Conservation (phyloP, 2,329 filamentous ascomycete genomes). For the Thermoascus crustaceus region DNA sequence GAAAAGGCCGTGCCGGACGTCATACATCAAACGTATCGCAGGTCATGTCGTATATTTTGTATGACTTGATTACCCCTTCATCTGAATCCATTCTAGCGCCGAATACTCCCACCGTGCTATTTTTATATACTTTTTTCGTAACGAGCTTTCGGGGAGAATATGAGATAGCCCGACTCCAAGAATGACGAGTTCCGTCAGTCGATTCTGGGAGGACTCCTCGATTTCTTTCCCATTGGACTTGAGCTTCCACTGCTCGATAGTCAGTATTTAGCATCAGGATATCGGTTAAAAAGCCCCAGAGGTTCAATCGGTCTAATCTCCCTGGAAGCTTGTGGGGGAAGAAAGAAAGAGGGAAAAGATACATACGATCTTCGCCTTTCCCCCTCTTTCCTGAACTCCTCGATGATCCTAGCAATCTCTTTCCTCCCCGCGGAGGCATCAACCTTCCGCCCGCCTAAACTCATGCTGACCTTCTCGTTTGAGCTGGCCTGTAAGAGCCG, state of each 20-base stretch:
- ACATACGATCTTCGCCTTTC: slow-evolving; percentile 74
- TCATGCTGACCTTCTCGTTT: slow-evolving; percentile 87
- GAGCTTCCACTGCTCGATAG: background rate
- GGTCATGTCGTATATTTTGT: too few species aligned
- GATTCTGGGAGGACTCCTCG: slow-evolving; percentile 7
- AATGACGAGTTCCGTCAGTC: too few species aligned
- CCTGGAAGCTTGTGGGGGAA: slow-evolving; percentile 2
- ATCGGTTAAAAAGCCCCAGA: background rate
- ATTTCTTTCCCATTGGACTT: slow-evolving; percentile 5
- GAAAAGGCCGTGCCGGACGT: too few species aligned
- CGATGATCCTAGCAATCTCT: slow-evolving; percentile 86
- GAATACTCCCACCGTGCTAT: too few species aligned
- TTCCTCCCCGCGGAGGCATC: slow-evolving; percentile 74
- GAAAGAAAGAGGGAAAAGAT: slow-evolving; percentile 6
- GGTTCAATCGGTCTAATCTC: background rate
- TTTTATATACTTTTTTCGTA: too few species aligned
- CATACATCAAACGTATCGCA: too few species aligned
- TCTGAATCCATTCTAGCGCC: too few species aligned
- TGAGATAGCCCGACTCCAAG: too few species aligned
- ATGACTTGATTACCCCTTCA: too few species aligned
- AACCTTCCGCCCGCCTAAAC: slow-evolving; percentile 74
- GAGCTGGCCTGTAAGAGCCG: slow-evolving; percentile 70
- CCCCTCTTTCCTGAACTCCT: slow-evolving; percentile 76
- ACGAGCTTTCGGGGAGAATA: too few species aligned
- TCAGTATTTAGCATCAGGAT: background rate